These are phyloP conservation scores for Penicillium paneum DNA, from an alignment of 2,329 filamentous ascomycete genomes.

Conservation along the genomic window DNA sequence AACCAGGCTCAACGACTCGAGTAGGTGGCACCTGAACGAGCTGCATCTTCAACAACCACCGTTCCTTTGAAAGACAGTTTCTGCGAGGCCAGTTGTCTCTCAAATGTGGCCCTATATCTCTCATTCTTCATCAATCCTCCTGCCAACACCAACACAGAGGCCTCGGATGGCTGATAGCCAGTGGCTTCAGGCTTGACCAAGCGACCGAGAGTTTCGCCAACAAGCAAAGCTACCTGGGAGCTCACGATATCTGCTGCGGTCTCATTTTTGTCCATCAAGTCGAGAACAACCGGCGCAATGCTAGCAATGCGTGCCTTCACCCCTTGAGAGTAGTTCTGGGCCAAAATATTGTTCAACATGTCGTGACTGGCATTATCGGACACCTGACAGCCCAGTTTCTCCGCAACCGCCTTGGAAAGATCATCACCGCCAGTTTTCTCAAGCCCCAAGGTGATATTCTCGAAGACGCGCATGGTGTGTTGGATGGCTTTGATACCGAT, in stretches of 20 bases:
- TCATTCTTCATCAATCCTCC: constrained; percentile 23
- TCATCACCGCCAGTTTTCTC: neutral
- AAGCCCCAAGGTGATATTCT: constrained; percentile 24
- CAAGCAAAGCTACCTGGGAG: constrained; percentile 6
- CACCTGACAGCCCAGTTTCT: constrained; percentile 8
- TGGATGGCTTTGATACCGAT: constrained; percentile 41
- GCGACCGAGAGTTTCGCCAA: constrained; percentile 14
- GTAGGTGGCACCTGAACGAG: constrained; percentile 5
- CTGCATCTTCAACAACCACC: constrained; percentile 16
- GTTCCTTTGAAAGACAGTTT: constrained; percentile 6
- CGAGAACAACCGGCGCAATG: constrained; percentile 15
- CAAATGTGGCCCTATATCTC: constrained; percentile 11
- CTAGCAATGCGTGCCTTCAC: constrained; percentile 20
- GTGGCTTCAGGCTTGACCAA: constrained; percentile 12
- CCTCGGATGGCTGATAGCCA: constrained; percentile 5
- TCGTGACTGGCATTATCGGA: constrained; percentile 5
- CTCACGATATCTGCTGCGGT: constrained; percentile 15
- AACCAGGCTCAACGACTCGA: neutral
- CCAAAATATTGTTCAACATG: constrained; percentile 19
- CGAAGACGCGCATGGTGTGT: constrained; percentile 30
- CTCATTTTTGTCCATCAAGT: neutral
- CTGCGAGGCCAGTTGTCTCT: constrained; percentile 4
- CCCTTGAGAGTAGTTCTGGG: neutral
- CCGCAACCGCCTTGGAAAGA: constrained; percentile 16
- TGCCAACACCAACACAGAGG: constrained; percentile 18